phyloP scores from a whole-genome alignment of 129 eudicot species.

The Flaveria trinervia region DNA sequence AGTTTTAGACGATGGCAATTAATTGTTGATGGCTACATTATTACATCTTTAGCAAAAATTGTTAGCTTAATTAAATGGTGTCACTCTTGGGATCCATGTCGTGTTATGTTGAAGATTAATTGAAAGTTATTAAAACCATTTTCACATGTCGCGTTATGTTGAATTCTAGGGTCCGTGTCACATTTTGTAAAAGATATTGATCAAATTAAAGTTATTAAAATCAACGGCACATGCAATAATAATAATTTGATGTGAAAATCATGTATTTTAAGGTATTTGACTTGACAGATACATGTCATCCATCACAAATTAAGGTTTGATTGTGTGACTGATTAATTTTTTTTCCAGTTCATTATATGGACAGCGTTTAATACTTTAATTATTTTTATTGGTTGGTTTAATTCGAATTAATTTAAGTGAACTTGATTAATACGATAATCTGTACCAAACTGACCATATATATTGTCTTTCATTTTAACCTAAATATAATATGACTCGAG shows the following conservation, averaged over 20 bases:
- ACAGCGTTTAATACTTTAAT: too few species aligned
- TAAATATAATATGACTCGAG: too few species aligned
- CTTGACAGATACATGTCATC: constrained; percentile 8
- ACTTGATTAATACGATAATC: too few species aligned
- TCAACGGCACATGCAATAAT: constrained; percentile 9
- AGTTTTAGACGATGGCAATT: neutral
- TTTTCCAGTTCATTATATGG: neutral
- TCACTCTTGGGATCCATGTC: neutral
- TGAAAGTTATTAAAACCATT: neutral
- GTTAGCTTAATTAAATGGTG: neutral
- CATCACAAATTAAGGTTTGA: neutral
- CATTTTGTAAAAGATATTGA: neutral
- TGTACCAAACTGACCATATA: too few species aligned
- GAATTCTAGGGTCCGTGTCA: neutral
- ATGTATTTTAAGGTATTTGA: neutral
- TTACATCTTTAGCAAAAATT: neutral
- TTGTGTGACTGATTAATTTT: neutral
- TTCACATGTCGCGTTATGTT: neutral
- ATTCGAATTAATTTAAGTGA: neutral
- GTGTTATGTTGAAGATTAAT: constrained; percentile 2
- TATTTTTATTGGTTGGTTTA: neutral
- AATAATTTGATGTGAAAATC: constrained; percentile 1
- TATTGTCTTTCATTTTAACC: too few species aligned
- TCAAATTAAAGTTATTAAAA: neutral
- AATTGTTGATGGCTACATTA: neutral